Percentiles rank a stretch among this genome's conserved stretches.
Conservation (phyloP, 2,329 filamentous ascomycete species). For the Exophiala dermatitidis region DNA sequence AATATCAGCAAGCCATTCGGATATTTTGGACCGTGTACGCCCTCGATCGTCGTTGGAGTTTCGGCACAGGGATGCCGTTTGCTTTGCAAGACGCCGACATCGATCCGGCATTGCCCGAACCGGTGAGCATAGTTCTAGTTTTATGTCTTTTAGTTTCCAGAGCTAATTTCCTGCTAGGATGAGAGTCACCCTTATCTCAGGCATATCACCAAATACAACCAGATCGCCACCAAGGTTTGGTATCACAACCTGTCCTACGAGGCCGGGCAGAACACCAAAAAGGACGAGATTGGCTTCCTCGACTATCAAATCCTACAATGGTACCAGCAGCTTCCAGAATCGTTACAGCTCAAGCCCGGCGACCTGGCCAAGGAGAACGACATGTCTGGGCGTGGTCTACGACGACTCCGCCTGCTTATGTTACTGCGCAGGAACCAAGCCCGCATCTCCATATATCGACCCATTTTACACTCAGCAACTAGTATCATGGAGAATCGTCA, state of each 20-base stretch:
- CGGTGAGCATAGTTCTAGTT: slow-evolving; percentile 46
- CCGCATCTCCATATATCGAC: slow-evolving; percentile 80
- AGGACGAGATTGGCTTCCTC: slow-evolving; percentile 69
- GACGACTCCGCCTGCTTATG: slow-evolving; percentile 72
- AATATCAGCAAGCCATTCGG: slow-evolving; percentile 60
- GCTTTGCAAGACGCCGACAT: slow-evolving; percentile 80
- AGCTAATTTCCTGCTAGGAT: slow-evolving; percentile 32
- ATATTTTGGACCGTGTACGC: slow-evolving; percentile 85
- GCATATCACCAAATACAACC: slow-evolving; percentile 78
- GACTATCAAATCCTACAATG: slow-evolving; percentile 81
- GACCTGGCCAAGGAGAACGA: slow-evolving; percentile 48
- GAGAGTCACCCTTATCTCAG: slow-evolving; percentile 61
- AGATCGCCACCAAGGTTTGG: slow-evolving; percentile 81
- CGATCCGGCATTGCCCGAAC: slow-evolving; percentile 68
- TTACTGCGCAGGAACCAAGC: slow-evolving; percentile 86
- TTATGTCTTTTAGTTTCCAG: neutral
- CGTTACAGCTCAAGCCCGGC: slow-evolving; percentile 48
- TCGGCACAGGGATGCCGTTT: slow-evolving; percentile 82
- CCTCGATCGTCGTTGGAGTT: slow-evolving; percentile 78
- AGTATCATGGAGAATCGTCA: slow-evolving; percentile 70
- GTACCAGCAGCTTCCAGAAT: slow-evolving; percentile 66
- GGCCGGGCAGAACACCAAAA: slow-evolving; percentile 57
- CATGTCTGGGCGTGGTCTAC: slow-evolving; percentile 47
- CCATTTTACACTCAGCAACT: slow-evolving; percentile 73
- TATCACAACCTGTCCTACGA: slow-evolving; percentile 66